These are phyloP conservation scores for Datura wrightii DNA, from an alignment of 257 asterid genomes.

Conservation along the genomic window DNA sequence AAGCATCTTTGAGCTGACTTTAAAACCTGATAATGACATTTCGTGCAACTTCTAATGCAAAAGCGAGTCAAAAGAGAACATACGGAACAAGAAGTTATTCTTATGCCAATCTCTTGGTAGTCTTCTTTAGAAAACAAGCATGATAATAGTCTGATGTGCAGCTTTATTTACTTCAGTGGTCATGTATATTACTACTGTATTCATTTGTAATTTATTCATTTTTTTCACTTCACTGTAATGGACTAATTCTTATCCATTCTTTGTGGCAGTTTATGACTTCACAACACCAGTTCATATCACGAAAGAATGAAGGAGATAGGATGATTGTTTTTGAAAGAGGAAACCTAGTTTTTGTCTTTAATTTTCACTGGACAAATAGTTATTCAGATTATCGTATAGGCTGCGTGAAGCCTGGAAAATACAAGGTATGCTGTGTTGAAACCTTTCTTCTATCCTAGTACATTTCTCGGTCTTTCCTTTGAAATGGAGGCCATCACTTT, in stretches of 20 bases:
- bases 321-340: slow-evolving; percentile 82
- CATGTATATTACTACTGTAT: background rate
- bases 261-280: slow-evolving; percentile 92
- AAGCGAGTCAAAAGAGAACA: background rate
- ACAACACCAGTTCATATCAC: slow-evolving; percentile 83
- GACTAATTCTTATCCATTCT: background rate
- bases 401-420: slow-evolving; percentile 90
- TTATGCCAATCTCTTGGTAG: background rate
- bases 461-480: slow-evolving; percentile 9
- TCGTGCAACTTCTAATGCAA: background rate
- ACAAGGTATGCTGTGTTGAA: slow-evolving; percentile 61
- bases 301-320: slow-evolving; percentile 84
- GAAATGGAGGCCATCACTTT: background rate
- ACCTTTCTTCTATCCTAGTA: background rate
- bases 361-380: slow-evolving; percentile 86
- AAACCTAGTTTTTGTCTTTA: slow-evolving; percentile 82
- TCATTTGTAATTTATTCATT: background rate
- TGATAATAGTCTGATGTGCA: background rate
- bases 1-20: background rate
- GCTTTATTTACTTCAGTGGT: background rate
- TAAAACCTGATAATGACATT: slow-evolving; percentile 13
- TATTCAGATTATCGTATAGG: slow-evolving; percentile 86
- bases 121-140: background rate
- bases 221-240: background rate
- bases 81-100: background rate